These are phyloP conservation scores for Phlebiopsis gigantea DNA, from an alignment of 768 basidiomycete species.

Conservation along the genomic window DNA sequence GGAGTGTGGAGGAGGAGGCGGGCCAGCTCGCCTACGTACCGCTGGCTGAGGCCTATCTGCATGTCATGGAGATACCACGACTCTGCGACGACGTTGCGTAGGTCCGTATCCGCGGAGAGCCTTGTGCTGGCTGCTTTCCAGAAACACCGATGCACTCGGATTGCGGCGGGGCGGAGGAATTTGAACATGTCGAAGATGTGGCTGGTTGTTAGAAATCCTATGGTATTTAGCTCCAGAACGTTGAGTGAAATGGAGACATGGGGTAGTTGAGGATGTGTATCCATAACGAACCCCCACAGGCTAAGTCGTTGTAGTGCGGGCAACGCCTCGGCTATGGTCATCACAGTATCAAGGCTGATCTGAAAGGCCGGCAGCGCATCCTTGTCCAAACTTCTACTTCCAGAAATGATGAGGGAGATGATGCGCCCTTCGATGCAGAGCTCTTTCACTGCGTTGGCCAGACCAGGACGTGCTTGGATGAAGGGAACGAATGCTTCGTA, in stretches of 20 bases:
- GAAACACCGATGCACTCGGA: not conserved
- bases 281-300: not conserved
- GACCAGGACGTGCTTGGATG: too few species aligned
- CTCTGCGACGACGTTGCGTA: too few species aligned
- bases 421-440: not conserved
- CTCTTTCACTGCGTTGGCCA: not conserved
- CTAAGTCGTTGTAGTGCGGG: not conserved
- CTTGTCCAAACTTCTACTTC: not conserved
- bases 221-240: not conserved
- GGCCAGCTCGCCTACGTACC: too few species aligned
- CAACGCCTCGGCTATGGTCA: not conserved
- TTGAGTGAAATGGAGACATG: not conserved
- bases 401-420: not conserved
- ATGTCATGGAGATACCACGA: too few species aligned
- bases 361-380: not conserved
- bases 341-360: not conserved
- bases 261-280: not conserved
- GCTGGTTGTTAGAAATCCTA: not conserved
- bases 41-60: too few species aligned
- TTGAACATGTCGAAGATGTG: not conserved
- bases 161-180: not conserved
- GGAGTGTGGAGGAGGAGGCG: too few species aligned
- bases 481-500: too few species aligned
- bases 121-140: too few species aligned
- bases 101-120: too few species aligned